A percentile compares a stretch with the other conserved stretches of the same genome.
Conservation (phyloP, 2,329 filamentous ascomycete species). For the Grosmannia clavigera region DNA sequence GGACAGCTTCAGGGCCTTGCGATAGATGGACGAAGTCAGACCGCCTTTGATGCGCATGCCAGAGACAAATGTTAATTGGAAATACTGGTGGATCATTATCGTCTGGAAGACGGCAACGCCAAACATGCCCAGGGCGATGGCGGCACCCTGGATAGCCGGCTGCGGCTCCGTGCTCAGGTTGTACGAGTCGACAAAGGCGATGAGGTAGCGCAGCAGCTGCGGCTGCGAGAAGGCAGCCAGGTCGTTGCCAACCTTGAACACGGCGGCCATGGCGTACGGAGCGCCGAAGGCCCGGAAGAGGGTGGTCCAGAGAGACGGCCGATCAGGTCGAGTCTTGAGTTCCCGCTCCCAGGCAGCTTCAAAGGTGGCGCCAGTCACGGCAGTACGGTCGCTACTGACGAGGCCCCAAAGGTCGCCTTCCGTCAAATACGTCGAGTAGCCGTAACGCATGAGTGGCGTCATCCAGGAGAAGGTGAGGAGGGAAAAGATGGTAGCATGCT, state of each 20-base stretch:
- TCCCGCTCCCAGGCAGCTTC: slow-evolving; percentile 66
- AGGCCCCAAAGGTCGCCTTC: slow-evolving; percentile 95
- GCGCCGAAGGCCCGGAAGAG: slow-evolving; percentile 74
- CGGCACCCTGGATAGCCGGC: slow-evolving; percentile 70
- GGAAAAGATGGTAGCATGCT: slow-evolving; percentile 91
- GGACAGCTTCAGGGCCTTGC: slow-evolving; percentile 78
- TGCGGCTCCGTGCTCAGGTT: slow-evolving; percentile 44
- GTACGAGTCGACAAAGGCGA: slow-evolving; percentile 76
- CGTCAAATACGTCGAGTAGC: slow-evolving; percentile 82
- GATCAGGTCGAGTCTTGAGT: slow-evolving; percentile 46
- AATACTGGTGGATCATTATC: slow-evolving; percentile 89
- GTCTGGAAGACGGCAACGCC: slow-evolving; percentile 76
- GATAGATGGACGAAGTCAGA: slow-evolving; percentile 81
- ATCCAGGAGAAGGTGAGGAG: slow-evolving; percentile 95
- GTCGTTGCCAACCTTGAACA: slow-evolving; percentile 88
- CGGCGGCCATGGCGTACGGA: slow-evolving; percentile 66
- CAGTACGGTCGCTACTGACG: slow-evolving; percentile 66
- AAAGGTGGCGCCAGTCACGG: slow-evolving; percentile 57
- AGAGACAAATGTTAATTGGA: slow-evolving; percentile 86
- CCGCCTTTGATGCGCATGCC: slow-evolving; percentile 95
- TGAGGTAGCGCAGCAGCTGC: slow-evolving; percentile 74
- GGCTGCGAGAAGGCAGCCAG: slow-evolving; percentile 79
- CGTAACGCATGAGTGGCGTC: slow-evolving; percentile 94
- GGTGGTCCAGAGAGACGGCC: slow-evolving; percentile 78
- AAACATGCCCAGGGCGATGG: slow-evolving; percentile 90